phyloP scores from a whole-genome alignment of 2,329 filamentous ascomycete genomes.

The Cadophora luteo-olivacea region DNA sequence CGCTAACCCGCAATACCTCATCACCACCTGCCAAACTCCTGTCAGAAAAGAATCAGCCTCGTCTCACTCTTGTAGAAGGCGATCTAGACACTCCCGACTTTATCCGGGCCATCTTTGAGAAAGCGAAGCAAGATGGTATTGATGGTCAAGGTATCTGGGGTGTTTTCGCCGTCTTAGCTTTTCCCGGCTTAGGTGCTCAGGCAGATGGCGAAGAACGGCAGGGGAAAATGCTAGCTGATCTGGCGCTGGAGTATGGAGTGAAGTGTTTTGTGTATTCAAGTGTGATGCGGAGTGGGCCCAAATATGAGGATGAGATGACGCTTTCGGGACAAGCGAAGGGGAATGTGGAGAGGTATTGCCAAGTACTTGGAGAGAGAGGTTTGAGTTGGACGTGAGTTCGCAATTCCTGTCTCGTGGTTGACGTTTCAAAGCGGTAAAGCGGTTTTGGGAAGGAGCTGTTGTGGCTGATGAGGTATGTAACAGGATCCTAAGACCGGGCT shows the following conservation, averaged over 20 bases:
- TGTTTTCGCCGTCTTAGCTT: constrained; percentile 50
- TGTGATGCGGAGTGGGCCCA: constrained; percentile 63
- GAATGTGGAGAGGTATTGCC: constrained; percentile 54
- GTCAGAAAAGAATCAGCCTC: constrained; percentile 24
- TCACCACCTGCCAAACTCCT: constrained; percentile 53
- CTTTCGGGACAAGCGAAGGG: constrained; percentile 58
- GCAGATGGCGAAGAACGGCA: constrained; percentile 55
- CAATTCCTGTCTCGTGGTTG: too few species aligned
- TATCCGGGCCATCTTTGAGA: constrained; percentile 49
- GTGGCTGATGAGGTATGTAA: constrained; percentile 11
- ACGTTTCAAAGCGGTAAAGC: too few species aligned
- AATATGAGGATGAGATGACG: constrained; percentile 50
- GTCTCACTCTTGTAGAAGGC: constrained; percentile 56
- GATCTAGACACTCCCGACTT: constrained; percentile 54
- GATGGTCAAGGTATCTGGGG: constrained; percentile 52
- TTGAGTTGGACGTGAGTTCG: constrained; percentile 36
- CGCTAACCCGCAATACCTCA: constrained; percentile 56
- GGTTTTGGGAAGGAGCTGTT: too few species aligned
- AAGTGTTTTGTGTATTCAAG: constrained; percentile 67
- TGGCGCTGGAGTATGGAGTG: constrained; percentile 46
- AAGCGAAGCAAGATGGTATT: constrained; percentile 37
- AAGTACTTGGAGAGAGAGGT: constrained; percentile 28
- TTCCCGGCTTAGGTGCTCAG: constrained; percentile 31
- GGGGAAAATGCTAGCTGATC: constrained; percentile 47
- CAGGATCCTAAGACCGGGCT: constrained; percentile 58